These are phyloP conservation scores for Cordyceps militaris DNA, from an alignment of 2,329 filamentous ascomycete species.

Conservation along the genomic window DNA sequence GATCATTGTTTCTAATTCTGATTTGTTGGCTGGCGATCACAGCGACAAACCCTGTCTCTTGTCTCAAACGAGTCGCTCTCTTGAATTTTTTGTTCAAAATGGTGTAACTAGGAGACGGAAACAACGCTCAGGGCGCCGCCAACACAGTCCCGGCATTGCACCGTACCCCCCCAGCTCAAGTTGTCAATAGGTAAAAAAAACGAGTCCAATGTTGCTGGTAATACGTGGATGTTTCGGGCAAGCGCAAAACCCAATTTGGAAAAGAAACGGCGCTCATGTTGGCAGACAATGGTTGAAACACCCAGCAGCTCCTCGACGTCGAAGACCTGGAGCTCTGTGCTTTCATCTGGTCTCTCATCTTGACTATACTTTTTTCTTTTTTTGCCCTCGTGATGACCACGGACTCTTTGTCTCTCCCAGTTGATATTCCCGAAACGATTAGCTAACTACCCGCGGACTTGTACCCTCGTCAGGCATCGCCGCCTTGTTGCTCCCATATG, in stretches of 20 bases:
- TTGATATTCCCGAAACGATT: not conserved
- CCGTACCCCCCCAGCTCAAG: no score
- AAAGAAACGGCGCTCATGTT: no score
- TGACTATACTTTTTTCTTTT: not conserved
- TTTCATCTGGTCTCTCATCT: slow-evolving; percentile 2
- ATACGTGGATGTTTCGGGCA: not conserved
- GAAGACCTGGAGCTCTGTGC: not conserved
- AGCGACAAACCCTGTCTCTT: not conserved
- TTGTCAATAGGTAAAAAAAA: not conserved
- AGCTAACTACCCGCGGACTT: not conserved
- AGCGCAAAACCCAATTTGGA: not conserved
- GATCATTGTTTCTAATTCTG: slow-evolving; percentile 10
- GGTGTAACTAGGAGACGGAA: no score
- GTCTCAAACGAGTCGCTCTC: no score
- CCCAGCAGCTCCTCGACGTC: no score
- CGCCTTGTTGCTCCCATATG: not conserved
- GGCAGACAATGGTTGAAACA: no score
- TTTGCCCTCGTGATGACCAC: not conserved
- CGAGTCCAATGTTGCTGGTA: not conserved
- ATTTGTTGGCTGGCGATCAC: slow-evolving; percentile 4
- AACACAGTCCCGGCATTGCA: not conserved
- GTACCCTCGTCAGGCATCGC: not conserved
- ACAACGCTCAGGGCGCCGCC: not conserved
- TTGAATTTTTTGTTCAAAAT: no score
- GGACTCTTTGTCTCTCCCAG: not conserved